Evolutionary conservation across 1,139 yeast genomes (phyloP).

Genomic region (Lodderomyces theae): DNA sequence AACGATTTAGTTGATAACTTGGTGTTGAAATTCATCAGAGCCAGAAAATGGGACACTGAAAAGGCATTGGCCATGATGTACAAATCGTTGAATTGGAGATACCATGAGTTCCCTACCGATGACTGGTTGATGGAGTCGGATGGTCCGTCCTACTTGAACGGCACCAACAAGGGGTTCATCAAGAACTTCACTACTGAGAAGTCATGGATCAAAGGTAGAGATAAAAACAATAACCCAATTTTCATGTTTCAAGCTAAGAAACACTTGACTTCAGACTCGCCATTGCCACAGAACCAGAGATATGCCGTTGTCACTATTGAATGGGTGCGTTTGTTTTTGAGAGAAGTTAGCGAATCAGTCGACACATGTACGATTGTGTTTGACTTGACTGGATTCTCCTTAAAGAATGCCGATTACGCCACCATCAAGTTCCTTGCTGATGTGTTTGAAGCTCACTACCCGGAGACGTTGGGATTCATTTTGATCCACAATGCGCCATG

Average conservation of each 20-base stretch:
- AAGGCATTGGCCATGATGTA: conserved; percentile 34
- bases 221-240: conserved; percentile 36
- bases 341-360: conserved; percentile 34
- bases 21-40: conserved; percentile 38
- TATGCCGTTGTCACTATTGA: conserved; percentile 41
- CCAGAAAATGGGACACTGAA: conserved; percentile 40
- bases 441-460: conserved; percentile 48
- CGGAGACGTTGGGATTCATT: conserved; percentile 43
- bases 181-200: conserved; percentile 39
- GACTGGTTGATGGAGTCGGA: conserved; percentile 40
- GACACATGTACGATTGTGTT: conserved; percentile 42
- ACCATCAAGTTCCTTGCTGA: conserved; percentile 45
- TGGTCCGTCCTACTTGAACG: conserved; percentile 32
- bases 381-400: conserved; percentile 46
- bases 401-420: conserved; percentile 45
- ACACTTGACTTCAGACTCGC: conserved; percentile 39
- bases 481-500: conserved; percentile 49
- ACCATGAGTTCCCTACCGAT: conserved; percentile 26
- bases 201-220: conserved; percentile 40
- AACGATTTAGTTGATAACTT: conserved; percentile 38
- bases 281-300: conserved; percentile 37
- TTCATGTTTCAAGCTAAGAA: conserved; percentile 40
- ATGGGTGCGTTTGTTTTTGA: conserved; percentile 37
- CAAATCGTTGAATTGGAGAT: conserved; percentile 42
- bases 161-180: conserved; percentile 35